Conservation (phyloP, 2,329 filamentous ascomycete species). For the Trichoderma pleuroti region DNA sequence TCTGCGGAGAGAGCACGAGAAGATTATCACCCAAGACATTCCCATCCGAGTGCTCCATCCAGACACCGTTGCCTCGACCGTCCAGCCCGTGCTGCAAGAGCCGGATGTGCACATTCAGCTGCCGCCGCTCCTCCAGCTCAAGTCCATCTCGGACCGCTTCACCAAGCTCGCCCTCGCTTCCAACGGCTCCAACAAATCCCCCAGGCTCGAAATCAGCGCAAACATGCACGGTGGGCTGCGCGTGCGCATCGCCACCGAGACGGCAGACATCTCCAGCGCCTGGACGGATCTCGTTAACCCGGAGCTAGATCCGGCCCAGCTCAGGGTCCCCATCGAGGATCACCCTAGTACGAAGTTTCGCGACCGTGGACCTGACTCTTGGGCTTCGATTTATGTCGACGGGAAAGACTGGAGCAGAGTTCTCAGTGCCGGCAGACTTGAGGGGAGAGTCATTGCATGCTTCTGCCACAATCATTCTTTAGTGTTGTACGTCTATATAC, state of each 20-base stretch:
- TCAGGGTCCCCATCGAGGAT: conserved; percentile 68
- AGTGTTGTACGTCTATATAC: conserved; percentile 78
- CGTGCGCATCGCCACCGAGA: conserved; percentile 76
- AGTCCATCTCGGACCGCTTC: conserved; percentile 92
- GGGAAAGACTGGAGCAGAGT: conserved; percentile 92
- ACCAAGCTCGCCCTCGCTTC: conserved; percentile 70
- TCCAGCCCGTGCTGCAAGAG: conserved; percentile 86
- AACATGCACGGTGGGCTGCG: conserved; percentile 91
- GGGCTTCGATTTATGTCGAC: conserved; percentile 88
- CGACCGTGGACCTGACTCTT: conserved; percentile 72
- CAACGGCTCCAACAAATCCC: conserved; percentile 40
- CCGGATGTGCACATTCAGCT: conserved; percentile 93
- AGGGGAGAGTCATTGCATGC: conserved; percentile 89
- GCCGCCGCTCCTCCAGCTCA: conserved; percentile 81
- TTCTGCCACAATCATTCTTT: conserved; percentile 77
- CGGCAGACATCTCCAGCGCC: conserved; percentile 76
- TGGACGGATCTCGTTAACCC: conserved; percentile 88
- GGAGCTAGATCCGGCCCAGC: conserved; percentile 73
- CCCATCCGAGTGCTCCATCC: conserved; percentile 88
- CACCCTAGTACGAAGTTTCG: conserved; percentile 80
- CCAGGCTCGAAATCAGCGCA: conserved; percentile 80
- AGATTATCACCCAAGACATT: conserved; percentile 90
- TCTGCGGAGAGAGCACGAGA: conserved; percentile 72
- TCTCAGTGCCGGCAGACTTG: conserved; percentile 85
- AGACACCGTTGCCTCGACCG: conserved; percentile 82